A percentile compares a stretch with the other conserved stretches of the same genome.
Evolutionary conservation across 768 basidiomycete species (phyloP).

Genomic region (Tephrocybe sp.): DNA sequence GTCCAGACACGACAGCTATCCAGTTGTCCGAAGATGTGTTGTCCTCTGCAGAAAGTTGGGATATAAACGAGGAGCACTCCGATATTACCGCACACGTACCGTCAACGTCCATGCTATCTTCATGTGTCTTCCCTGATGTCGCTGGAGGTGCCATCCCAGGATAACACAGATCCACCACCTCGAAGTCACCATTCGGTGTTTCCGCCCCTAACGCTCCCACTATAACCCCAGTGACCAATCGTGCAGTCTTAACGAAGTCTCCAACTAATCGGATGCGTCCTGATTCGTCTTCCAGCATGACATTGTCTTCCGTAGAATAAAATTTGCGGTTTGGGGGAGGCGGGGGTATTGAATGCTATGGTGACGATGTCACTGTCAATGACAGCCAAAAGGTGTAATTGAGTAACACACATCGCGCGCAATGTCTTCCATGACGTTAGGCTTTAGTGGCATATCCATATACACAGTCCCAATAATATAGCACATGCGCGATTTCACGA

Average conservation of each 20-base stretch:
- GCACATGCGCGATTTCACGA: conserved; percentile 81
- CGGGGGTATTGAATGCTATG: conserved; percentile 84
- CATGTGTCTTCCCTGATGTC: conserved; percentile 25
- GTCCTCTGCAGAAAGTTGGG: conserved; percentile 5
- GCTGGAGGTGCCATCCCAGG: conserved; percentile 77
- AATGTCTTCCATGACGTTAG: conserved; percentile 95
- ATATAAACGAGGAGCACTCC: conserved; percentile 5
- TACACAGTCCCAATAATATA: conserved; percentile 95
- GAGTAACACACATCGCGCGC: conserved; percentile 77
- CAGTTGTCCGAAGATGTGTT: conserved; percentile 57
- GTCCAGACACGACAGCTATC: conserved; percentile 84
- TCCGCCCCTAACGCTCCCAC: conserved; percentile 90
- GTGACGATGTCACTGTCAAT: neutral
- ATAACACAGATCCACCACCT: conserved; percentile 87
- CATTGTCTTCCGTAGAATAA: conserved; percentile 70
- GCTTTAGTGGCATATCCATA: conserved; percentile 98
- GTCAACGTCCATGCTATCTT: conserved; percentile 69
- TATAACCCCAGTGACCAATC: conserved; percentile 89
- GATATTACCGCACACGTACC: conserved; percentile 36
- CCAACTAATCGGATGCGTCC: conserved; percentile 91
- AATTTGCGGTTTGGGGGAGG: conserved; percentile 78
- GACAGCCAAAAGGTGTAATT: conserved; percentile 4
- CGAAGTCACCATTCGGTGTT: conserved; percentile 87
- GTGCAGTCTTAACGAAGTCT: conserved; percentile 54
- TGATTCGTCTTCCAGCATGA: conserved; percentile 96